Percentiles rank a stretch among this genome's conserved stretches.
phyloP scores from a whole-genome alignment of 2,329 filamentous ascomycete species.

The Penicillium sp. region DNA sequence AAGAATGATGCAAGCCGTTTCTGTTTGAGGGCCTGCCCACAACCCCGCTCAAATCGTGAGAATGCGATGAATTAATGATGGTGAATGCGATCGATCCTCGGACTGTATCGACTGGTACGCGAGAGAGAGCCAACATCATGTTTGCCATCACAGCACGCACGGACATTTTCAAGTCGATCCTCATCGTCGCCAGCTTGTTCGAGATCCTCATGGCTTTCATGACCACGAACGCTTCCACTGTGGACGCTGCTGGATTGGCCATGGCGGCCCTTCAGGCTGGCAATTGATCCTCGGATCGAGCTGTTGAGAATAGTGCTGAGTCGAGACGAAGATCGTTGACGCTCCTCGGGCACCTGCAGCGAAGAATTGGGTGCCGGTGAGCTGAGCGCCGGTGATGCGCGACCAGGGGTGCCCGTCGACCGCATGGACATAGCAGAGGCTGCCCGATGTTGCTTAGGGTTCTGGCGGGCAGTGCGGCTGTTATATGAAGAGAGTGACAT shows the following conservation, averaged over 20 bases:
- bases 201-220: slow-evolving; percentile 78
- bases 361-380: slow-evolving; percentile 31
- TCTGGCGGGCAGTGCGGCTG: slow-evolving; percentile 63
- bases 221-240: slow-evolving; percentile 39
- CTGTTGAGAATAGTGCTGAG: slow-evolving; percentile 46
- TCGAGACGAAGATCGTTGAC: slow-evolving; percentile 43
- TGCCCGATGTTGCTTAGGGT: slow-evolving; percentile 49
- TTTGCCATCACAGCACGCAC: slow-evolving; percentile 92
- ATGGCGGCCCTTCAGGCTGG: slow-evolving; percentile 43
- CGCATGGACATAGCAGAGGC: slow-evolving; percentile 37
- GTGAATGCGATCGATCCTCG: slow-evolving; percentile 35
- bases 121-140: slow-evolving; percentile 57
- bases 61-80: slow-evolving; percentile 26
- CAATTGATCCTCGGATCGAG: slow-evolving; percentile 47
- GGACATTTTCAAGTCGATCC: slow-evolving; percentile 84
- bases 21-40: slow-evolving; percentile 23
- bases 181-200: slow-evolving; percentile 60
- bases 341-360: slow-evolving; percentile 32
- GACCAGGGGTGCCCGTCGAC: slow-evolving; percentile 34
- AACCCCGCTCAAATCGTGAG: slow-evolving; percentile 20
- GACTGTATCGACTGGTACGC: slow-evolving; percentile 40
- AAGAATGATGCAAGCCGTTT: slow-evolving; percentile 17
- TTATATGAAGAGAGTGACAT: slow-evolving; percentile 73
- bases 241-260: slow-evolving; percentile 35
- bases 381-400: slow-evolving; percentile 34